A percentile compares a stretch with the other conserved stretches of the same genome.
Conservation (phyloP, 305 asterid genomes). For the Plantago lanceolata region DNA sequence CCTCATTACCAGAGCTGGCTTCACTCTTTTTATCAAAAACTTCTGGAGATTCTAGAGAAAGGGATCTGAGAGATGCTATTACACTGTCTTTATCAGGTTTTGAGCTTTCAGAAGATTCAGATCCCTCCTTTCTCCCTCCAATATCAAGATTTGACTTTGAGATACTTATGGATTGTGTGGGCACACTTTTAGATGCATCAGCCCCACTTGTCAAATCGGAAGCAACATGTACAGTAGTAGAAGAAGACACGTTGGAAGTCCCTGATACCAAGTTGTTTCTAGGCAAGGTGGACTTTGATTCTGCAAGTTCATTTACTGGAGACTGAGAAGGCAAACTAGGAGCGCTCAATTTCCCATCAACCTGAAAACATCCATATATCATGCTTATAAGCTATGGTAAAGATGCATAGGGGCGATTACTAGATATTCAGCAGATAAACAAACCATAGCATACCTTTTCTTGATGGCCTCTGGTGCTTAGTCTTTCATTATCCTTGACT, state of each 20-base stretch:
- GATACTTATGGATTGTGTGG: neutral
- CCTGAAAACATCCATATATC: constrained; percentile 35
- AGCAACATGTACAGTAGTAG: constrained; percentile 29
- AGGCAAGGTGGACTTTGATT: constrained; percentile 30
- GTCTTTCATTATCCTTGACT: constrained; percentile 30
- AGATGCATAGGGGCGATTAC: constrained; percentile 14
- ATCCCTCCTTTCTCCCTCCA: constrained; percentile 31
- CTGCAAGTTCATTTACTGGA: constrained; percentile 30
- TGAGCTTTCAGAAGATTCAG: constrained; percentile 25
- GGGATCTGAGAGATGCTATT: constrained; percentile 31
- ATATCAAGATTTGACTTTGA: neutral
- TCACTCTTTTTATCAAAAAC: constrained; percentile 21
- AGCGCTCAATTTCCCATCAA: constrained; percentile 6
- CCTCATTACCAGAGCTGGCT: constrained; percentile 31
- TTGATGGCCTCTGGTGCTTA: constrained; percentile 28
- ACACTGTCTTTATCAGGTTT: constrained; percentile 17
- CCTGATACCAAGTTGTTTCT: constrained; percentile 27
- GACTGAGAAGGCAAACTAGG: constrained; percentile 36
- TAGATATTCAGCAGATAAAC: constrained; percentile 18
- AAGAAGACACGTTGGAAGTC: constrained; percentile 25
- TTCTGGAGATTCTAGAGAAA: constrained; percentile 32
- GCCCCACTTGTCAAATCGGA: constrained; percentile 25
- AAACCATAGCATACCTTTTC: constrained; percentile 41
- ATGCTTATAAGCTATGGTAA: constrained; percentile 21
- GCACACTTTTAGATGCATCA: constrained; percentile 8